Conservation (phyloP, 345 rosid genomes). For the Euphorbia lathyris region DNA sequence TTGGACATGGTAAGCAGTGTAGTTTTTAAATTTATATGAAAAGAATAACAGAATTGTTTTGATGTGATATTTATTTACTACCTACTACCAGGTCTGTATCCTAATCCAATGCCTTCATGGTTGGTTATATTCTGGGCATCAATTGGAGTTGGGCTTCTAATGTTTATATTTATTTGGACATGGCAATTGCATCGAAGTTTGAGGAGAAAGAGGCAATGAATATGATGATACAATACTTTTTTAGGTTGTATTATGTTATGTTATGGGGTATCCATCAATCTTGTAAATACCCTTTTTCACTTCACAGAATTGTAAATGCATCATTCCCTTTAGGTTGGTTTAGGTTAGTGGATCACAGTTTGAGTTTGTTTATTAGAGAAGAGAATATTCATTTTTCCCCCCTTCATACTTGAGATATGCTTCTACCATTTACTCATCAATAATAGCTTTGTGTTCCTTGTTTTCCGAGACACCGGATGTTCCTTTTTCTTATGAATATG, state of each 20-base stretch:
- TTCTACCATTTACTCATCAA: background rate
- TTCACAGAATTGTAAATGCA: conserved; percentile 44
- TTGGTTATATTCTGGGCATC: conserved; percentile 67
- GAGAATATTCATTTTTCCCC: background rate
- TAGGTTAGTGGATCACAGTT: conserved; percentile 27
- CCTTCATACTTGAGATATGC: background rate
- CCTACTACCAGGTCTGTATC: conserved; percentile 68
- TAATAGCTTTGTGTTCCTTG: background rate
- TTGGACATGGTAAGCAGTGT: conserved; percentile 72
- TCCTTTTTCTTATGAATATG: background rate
- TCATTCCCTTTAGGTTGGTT: conserved; percentile 32
- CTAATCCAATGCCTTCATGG: conserved; percentile 80
- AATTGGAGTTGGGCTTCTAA: conserved; percentile 52
- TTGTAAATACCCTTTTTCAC: conserved; percentile 35
- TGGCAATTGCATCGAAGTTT: conserved; percentile 62
- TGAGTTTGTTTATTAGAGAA: conserved; percentile 8
- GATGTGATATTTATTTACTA: background rate
- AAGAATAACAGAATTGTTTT: no score
- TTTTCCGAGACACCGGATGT: no score
- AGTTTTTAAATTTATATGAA: background rate
- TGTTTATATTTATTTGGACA: conserved; percentile 68
- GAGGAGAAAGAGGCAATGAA: conserved; percentile 62
- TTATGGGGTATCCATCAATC: conserved; percentile 22
- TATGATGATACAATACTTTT: conserved; percentile 12
- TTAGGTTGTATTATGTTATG: no score